These are phyloP conservation scores for Clarkia xantiana DNA, from an alignment of 345 rosid species.

Conservation along the genomic window DNA sequence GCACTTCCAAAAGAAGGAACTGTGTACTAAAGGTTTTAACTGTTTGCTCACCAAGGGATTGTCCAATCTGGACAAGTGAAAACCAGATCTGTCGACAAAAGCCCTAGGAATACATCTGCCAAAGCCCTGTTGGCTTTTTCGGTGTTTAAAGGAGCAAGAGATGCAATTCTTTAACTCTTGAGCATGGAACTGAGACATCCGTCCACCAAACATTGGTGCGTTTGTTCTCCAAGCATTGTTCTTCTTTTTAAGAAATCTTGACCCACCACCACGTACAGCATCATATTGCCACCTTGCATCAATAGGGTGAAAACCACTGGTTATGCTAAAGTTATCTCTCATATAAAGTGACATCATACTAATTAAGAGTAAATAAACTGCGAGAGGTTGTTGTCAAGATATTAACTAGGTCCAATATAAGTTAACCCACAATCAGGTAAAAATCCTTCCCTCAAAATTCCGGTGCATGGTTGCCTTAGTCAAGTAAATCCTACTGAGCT, in stretches of 20 bases:
- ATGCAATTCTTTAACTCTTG: conserved; percentile 22
- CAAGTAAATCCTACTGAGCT: no score
- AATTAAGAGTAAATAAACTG: no score
- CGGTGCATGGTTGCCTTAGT: no score
- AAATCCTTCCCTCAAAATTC: no score
- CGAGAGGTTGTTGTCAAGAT: no score
- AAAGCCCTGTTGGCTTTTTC: conserved; percentile 18
- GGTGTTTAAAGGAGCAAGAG: conserved; percentile 31
- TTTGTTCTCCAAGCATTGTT: conserved; percentile 20
- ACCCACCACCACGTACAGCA: conserved; percentile 8
- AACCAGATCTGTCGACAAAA: conserved; percentile 45
- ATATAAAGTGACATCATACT: not conserved
- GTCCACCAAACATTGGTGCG: conserved; percentile 18
- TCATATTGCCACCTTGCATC: conserved; percentile 5
- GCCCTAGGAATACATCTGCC: conserved; percentile 25
- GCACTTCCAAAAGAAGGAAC: not conserved
- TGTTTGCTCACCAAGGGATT: conserved; percentile 32
- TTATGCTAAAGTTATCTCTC: not conserved
- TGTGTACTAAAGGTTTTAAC: not conserved
- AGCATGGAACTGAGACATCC: conserved; percentile 13
- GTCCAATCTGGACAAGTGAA: conserved; percentile 23
- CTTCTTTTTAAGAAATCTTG: conserved; percentile 17
- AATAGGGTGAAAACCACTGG: conserved; percentile 1
- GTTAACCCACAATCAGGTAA: no score
- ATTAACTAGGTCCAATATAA: no score